Evolutionary conservation across 1,139 yeast species (phyloP).

Genomic region (Saccharomycopsis phalli): DNA sequence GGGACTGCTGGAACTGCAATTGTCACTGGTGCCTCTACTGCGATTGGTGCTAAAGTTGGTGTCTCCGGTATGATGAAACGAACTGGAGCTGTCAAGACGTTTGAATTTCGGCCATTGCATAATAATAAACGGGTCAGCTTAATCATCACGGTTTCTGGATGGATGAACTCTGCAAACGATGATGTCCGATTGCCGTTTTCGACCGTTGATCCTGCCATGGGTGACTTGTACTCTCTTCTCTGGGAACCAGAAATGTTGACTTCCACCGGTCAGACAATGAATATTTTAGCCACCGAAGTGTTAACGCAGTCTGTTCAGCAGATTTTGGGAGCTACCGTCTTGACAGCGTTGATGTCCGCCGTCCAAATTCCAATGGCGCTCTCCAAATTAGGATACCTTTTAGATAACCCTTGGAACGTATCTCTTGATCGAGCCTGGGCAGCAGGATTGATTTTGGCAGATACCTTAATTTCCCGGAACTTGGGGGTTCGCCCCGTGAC

Average conservation of each 20-base stretch:
- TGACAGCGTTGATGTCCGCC: constrained; percentile 94
- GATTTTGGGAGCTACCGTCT: constrained; percentile 82
- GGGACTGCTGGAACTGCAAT: constrained; percentile 97
- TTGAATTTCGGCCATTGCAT: constrained; percentile 88
- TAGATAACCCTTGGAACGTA: constrained; percentile 98
- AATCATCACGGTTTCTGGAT: constrained; percentile 89
- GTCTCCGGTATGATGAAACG: constrained; percentile 76
- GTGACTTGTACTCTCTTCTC: constrained; percentile 79
- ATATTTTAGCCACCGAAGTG: constrained; percentile 88
- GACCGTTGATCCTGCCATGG: constrained; percentile 96
- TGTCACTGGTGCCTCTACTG: constrained; percentile 86
- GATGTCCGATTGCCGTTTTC: constrained; percentile 95
- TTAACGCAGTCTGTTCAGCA: constrained; percentile 91
- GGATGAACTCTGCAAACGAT: constrained; percentile 95
- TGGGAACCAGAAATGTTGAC: constrained; percentile 99
- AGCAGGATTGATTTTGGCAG: constrained; percentile 88
- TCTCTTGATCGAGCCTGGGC: constrained; percentile 96
- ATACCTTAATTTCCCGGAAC: constrained; percentile 76
- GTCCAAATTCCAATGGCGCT: constrained; percentile 88
- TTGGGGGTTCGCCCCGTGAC: constrained; percentile 92
- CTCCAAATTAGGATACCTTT: constrained; percentile 76
- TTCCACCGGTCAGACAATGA: constrained; percentile 93
- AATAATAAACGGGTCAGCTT: constrained; percentile 83
- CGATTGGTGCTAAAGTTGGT: constrained; percentile 87
- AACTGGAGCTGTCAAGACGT: constrained; percentile 86